Evolutionary conservation across 2,329 filamentous ascomycete genomes (phyloP), one percentile per base, ranked within the genome.

Genomic region (Calonectria pseudoreteaudii): DNA sequence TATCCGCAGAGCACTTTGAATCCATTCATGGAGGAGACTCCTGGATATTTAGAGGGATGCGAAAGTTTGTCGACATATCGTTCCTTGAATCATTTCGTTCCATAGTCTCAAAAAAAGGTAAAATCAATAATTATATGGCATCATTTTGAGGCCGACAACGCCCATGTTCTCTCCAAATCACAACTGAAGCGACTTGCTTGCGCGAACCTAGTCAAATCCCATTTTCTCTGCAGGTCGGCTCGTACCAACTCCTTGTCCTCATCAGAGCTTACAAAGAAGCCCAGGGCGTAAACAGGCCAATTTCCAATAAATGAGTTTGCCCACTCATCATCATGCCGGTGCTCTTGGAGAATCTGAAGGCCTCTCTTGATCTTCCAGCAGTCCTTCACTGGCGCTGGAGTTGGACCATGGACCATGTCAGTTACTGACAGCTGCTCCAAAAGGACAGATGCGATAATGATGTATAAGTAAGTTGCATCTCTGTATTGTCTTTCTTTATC

Each of bases 281-380:
- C 83, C 62, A 67, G 74, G 18, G 73, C 77, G 65, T 81, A 80
- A 1, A 77, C 74, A 5, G 78, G 76, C 73, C 79, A 81, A n/a
- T 76, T 78, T 0, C 80, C 78, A 0, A 82, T 77, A 23, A 78
- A 84, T 34, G 80, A 81, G 0, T 67, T 76, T 2, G 77, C 72
- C 80, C 79, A 81, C 6, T 66, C 74, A 1, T 66, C 64, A 14
- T 77, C 74, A 1, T 66, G 8, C 38, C 41, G 62, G 2, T 80
- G 70, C 7, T 67, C 44, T 13, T 58, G 41, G 1, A 81, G 66
- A 5, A 81, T 76, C 13, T 36, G 10, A 11, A 78, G 20, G 0
- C 70, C 74, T 18, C 66, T 8, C 5, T 50, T 67, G 2, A 79
- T 50, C 58, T 80, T 76, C 79, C 77, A 80, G 26, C 70, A 71